Evolutionary conservation across 768 basidiomycete genomes (phyloP).

Genomic region (Pleurotus citrinopileatus): DNA sequence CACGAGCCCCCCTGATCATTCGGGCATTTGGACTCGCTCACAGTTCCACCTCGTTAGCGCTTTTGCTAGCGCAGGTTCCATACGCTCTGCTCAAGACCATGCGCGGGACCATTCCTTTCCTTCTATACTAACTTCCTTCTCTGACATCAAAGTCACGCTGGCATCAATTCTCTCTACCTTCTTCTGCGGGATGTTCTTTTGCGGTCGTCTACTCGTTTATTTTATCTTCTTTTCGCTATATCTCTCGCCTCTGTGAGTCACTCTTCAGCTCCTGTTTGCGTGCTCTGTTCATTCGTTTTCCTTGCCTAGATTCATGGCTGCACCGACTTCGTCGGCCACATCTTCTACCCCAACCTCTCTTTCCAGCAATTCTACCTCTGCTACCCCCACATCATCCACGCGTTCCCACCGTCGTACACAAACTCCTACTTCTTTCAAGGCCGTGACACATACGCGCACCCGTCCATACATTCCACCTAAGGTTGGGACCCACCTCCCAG

Average conservation of each 20-base stretch:
- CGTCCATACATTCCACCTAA: not conserved
- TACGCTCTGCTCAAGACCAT: constrained; percentile 5
- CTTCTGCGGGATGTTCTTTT: constrained; percentile 2
- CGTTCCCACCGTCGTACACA: constrained; percentile 9
- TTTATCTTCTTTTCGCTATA: constrained; percentile 11
- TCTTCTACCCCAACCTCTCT: constrained; percentile 3
- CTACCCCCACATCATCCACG: constrained; percentile 6
- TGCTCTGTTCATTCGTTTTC: not conserved
- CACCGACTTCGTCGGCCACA: constrained; percentile 12
- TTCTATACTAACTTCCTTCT: not conserved
- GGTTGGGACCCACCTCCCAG: constrained; percentile 11
- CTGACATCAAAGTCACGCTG: not conserved
- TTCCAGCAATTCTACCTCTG: constrained; percentile 6
- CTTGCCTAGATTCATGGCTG: constrained; percentile 12
- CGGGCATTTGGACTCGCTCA: no score
- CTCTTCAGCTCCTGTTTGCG: not conserved
- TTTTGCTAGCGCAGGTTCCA: not conserved
- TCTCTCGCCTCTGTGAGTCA: constrained; percentile 9
- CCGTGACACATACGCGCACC: not conserved
- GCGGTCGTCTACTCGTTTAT: not conserved
- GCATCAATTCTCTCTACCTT: not conserved
- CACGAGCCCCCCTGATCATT: not conserved
- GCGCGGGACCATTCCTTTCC: constrained; percentile 1
- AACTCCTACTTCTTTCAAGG: not conserved
- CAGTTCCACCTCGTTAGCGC: constrained; percentile 2